These are phyloP conservation scores for Otatea glauca DNA, from an alignment of 176 grass and related monocot species.

Conservation along the genomic window DNA sequence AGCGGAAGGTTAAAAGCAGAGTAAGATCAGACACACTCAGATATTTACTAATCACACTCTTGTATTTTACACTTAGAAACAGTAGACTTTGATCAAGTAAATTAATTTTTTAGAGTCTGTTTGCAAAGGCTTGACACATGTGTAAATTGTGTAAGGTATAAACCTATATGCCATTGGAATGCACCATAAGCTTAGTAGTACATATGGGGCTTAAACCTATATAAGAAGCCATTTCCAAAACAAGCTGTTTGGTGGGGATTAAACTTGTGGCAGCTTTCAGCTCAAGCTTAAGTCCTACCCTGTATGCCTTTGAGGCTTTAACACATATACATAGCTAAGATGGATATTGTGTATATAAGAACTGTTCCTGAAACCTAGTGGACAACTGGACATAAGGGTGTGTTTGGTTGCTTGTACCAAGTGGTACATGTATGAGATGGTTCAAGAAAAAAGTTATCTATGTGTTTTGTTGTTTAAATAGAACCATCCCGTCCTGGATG, in stretches of 20 bases:
- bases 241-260: background rate
- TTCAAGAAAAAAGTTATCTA: too few relatives aligned
- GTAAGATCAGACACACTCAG: constrained; percentile 30
- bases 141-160: background rate
- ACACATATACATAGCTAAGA: constrained; percentile 12
- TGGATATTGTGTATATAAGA: background rate
- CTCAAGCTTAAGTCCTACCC: constrained; percentile 1
- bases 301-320: background rate
- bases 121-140: background rate
- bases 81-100: background rate
- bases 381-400: background rate
- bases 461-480: too few relatives aligned
- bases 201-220: constrained; percentile 17
- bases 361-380: background rate
- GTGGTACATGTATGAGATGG: too few relatives aligned
- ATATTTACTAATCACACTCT: background rate
- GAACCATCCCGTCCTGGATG: too few relatives aligned
- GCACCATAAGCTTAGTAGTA: constrained; percentile 4
- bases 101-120: background rate
- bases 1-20: constrained; percentile 26
- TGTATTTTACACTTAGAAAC: background rate
- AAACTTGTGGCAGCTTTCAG: constrained; percentile 7
- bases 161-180: background rate
- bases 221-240: background rate
- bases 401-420: too few relatives aligned